phyloP scores from a whole-genome alignment of 2,329 filamentous ascomycete species.

The Diplocarpon rosae region DNA sequence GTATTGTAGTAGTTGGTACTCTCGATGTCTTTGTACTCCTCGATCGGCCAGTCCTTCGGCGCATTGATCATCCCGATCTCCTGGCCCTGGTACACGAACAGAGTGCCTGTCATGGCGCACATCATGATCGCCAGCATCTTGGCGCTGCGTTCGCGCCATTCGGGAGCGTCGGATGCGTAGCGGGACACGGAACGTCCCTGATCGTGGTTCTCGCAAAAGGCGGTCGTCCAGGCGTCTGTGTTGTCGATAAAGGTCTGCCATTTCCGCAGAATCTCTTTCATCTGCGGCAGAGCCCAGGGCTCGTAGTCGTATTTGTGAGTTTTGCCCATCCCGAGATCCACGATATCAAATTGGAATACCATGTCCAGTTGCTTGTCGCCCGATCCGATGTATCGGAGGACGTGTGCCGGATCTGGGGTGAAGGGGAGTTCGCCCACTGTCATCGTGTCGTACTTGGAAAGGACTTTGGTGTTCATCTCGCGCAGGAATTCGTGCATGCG shows the following conservation, averaged over 20 bases:
- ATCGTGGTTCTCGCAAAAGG: conserved; percentile 55
- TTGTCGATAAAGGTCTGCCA: conserved; percentile 42
- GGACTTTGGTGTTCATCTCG: conserved; percentile 51
- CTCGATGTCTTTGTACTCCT: conserved; percentile 39
- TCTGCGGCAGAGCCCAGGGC: conserved; percentile 35
- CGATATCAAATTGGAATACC: conserved; percentile 58
- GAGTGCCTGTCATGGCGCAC: conserved; percentile 39
- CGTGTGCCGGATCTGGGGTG: conserved; percentile 45
- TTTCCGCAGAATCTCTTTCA: conserved; percentile 37
- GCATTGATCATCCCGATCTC: conserved; percentile 50
- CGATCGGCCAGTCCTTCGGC: conserved; percentile 40
- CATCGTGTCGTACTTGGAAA: conserved; percentile 52
- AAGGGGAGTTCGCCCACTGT: conserved; percentile 60
- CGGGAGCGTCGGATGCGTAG: conserved; percentile 28
- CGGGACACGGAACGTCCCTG: conserved; percentile 44
- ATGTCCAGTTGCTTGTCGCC: conserved; percentile 52
- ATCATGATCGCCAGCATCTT: conserved; percentile 44
- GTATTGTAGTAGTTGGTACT: conserved; percentile 38
- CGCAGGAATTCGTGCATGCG: conserved; percentile 55
- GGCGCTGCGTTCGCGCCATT: conserved; percentile 24
- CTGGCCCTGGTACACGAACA: conserved; percentile 50
- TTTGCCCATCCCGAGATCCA: conserved; percentile 46
- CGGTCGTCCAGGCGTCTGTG: conserved; percentile 46
- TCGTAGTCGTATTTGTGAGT: conserved; percentile 40
- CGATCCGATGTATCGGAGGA: conserved; percentile 48